A percentile compares a stretch with the other conserved stretches of the same genome.
These are phyloP conservation scores for Apiotrichum sp. DNA, from an alignment of 1,284 basidiomycete species.

Conservation along the genomic window DNA sequence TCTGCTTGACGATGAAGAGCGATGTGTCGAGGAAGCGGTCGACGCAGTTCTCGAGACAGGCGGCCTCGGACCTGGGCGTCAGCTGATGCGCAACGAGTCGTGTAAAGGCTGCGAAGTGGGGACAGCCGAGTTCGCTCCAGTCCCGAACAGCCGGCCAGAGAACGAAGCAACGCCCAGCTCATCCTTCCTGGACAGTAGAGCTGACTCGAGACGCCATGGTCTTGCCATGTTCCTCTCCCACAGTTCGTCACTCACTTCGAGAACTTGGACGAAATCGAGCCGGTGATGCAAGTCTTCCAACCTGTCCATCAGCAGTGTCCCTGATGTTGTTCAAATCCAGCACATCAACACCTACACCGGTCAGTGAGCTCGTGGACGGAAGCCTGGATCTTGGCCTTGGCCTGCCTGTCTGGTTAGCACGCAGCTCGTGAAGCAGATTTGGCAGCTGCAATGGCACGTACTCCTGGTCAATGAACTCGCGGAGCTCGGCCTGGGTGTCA, in stretches of 20 bases:
- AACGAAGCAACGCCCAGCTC: too few species aligned
- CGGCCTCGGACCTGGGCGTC: constrained; percentile 56
- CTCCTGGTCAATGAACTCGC: constrained; percentile 75
- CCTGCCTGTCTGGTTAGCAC: constrained; percentile 52
- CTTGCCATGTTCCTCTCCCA: too few species aligned
- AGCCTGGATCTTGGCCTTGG: constrained; percentile 69
- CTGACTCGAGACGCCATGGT: too few species aligned
- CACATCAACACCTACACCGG: constrained; percentile 27
- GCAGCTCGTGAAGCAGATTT: not conserved
- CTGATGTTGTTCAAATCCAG: not conserved
- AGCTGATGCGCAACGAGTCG: not conserved
- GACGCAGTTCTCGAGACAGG: constrained; percentile 84
- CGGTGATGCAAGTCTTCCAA: constrained; percentile 68
- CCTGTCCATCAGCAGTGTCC: not conserved
- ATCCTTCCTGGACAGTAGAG: too few species aligned
- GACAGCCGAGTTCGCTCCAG: too few species aligned
- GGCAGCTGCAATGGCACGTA: constrained; percentile 13
- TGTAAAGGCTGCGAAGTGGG: too few species aligned
- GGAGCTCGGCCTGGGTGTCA: constrained; percentile 67
- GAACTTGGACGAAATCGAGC: constrained; percentile 76
- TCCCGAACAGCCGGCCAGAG: too few species aligned
- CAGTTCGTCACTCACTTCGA: constrained; percentile 51
- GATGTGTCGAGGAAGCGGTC: constrained; percentile 92
- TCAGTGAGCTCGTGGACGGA: constrained; percentile 49
- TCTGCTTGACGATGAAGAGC: constrained; percentile 72